Conservation (phyloP, 2,329 filamentous ascomycete species). For the Knoxdaviesia capensis region DNA sequence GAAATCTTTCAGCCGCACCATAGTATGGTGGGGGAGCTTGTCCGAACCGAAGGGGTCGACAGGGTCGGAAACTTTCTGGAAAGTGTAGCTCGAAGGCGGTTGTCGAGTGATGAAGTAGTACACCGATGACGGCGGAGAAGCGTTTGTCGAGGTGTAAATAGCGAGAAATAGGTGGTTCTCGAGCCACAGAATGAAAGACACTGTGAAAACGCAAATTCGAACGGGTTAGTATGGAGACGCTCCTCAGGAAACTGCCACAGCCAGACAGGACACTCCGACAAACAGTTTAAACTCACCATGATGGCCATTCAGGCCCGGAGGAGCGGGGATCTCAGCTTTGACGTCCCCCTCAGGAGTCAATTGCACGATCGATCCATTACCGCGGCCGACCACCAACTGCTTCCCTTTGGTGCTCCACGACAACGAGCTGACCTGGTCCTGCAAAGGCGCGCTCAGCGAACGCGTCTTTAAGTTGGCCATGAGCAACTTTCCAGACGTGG, state of each 20-base stretch:
- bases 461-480: constrained; percentile 62
- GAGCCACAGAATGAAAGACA: constrained; percentile 71
- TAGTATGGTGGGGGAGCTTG: constrained; percentile 53
- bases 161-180: constrained; percentile 71
- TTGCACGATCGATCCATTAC: constrained; percentile 60
- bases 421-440: constrained; percentile 58
- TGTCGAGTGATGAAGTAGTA: constrained; percentile 64
- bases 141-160: constrained; percentile 49
- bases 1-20: constrained; percentile 61
- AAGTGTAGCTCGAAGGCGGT: constrained; percentile 38
- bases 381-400: constrained; percentile 72
- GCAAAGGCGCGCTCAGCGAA: constrained; percentile 42
- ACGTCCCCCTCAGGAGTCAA: constrained; percentile 63
- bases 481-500: constrained; percentile 59
- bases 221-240: neutral
- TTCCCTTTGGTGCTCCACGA: constrained; percentile 91
- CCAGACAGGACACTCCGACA: no score
- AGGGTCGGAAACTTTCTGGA: constrained; percentile 57
- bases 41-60: constrained; percentile 50
- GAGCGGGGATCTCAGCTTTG: constrained; percentile 62
- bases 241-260: no score
- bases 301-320: constrained; percentile 44
- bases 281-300: constrained; percentile 33
- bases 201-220: constrained; percentile 17
- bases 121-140: constrained; percentile 39